Evolutionary conservation across 176 grass and related monocot genomes (phyloP).

Genomic region (Phyllostachys edulis): DNA sequence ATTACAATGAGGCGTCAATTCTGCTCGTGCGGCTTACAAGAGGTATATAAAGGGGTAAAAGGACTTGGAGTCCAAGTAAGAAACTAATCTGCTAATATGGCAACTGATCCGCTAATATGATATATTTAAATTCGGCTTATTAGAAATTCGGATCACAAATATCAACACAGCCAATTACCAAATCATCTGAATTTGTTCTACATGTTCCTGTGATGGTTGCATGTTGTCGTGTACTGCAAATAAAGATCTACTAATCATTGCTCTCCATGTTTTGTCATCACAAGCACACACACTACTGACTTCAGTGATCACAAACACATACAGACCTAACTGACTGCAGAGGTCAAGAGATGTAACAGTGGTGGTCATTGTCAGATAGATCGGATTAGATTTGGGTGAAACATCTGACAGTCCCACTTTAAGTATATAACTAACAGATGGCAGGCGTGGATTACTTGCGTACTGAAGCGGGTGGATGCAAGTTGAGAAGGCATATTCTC

Average conservation of each 20-base stretch:
- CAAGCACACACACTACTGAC: not conserved
- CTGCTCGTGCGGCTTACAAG: too few relatives aligned
- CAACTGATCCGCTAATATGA: too few relatives aligned
- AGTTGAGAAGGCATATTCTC: conserved; percentile 39
- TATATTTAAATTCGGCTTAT: too few relatives aligned
- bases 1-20: too few relatives aligned
- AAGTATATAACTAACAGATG: conserved; percentile 29
- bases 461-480: conserved; percentile 17
- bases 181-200: conserved; percentile 25
- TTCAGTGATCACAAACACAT: not conserved
- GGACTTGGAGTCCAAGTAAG: too few relatives aligned
- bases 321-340: conserved; percentile 3
- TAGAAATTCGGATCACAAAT: too few relatives aligned
- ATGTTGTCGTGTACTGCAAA: not conserved
- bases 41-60: too few relatives aligned
- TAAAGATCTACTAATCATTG: conserved; percentile 35
- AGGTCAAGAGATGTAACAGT: conserved; percentile 22
- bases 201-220: conserved; percentile 13
- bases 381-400: conserved; percentile 44
- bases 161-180: not conserved
- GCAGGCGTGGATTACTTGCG: conserved; percentile 25
- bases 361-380: conserved; percentile 26
- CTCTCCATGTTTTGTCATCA: not conserved
- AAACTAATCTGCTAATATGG: too few relatives aligned
- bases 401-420: conserved; percentile 24